Percentiles rank a stretch among this genome's conserved stretches.
These are phyloP conservation scores for Castanospermum australe DNA, from an alignment of 306 rosid genomes.

Conservation along the genomic window DNA sequence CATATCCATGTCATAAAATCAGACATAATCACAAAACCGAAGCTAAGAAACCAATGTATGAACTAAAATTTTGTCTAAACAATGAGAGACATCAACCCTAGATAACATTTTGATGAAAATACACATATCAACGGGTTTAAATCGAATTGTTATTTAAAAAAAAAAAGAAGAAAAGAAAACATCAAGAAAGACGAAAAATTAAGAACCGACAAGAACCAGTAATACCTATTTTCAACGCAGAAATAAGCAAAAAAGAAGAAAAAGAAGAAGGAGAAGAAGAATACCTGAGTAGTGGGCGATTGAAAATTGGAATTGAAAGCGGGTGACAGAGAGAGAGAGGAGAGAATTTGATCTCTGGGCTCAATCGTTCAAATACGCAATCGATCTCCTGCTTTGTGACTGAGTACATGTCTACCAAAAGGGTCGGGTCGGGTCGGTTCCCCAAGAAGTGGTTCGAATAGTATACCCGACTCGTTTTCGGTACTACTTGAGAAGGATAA, in stretches of 20 bases:
- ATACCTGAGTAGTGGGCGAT: conserved; percentile 24
- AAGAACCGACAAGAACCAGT: background rate
- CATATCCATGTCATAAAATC: background rate
- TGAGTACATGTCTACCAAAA: background rate
- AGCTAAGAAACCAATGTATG: conserved; percentile 21
- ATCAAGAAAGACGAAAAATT: background rate
- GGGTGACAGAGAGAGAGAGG: background rate
- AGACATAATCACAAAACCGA: background rate
- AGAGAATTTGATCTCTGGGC: conserved; percentile 16
- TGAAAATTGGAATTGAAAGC: background rate
- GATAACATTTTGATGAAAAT: background rate
- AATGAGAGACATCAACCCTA: background rate
- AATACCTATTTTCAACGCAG: background rate
- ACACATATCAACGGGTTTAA: background rate
- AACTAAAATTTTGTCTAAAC: background rate
- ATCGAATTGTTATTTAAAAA: background rate
- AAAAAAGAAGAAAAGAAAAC: background rate
- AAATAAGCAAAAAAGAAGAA: background rate
- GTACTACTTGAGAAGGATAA: too few species aligned
- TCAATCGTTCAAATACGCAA: too few species aligned
- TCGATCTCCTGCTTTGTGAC: background rate
- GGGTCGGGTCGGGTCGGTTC: conserved; percentile 22
- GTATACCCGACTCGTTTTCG: too few species aligned
- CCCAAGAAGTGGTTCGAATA: too few species aligned
- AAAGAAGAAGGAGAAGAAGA: background rate